Conservation (phyloP, 2,329 filamentous ascomycete species). For the Exophiala sideris region DNA sequence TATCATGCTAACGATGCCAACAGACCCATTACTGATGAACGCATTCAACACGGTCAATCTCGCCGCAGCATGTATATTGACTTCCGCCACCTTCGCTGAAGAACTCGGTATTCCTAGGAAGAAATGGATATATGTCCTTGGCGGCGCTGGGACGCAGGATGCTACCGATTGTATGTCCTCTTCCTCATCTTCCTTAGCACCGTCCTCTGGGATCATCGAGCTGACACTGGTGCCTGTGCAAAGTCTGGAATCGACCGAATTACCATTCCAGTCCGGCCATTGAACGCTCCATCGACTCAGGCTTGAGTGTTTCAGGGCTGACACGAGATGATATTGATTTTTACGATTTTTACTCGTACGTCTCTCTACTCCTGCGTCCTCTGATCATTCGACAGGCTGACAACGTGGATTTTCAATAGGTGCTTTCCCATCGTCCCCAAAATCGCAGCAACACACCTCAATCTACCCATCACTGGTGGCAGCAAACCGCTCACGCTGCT, state of each 20-base stretch:
- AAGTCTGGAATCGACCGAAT: constrained; percentile 61
- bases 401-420: constrained; percentile 33
- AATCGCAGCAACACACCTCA: constrained; percentile 59
- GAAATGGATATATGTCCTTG: constrained; percentile 63
- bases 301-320: constrained; percentile 49
- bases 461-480: constrained; percentile 46
- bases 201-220: not conserved
- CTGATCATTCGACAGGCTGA: not conserved
- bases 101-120: constrained; percentile 53
- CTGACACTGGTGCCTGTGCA: constrained; percentile 3
- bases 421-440: constrained; percentile 70
- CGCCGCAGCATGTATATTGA: constrained; percentile 59
- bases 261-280: constrained; percentile 59
- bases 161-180: constrained; percentile 49
- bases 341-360: constrained; percentile 61
- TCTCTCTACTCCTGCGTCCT: not conserved
- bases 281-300: constrained; percentile 55
- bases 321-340: constrained; percentile 54
- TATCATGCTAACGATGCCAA: not conserved
- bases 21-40: constrained; percentile 68
- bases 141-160: constrained; percentile 62
- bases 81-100: constrained; percentile 53
- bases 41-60: constrained; percentile 68
- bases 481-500: constrained; percentile 58
- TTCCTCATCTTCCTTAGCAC: not conserved